Evolutionary conservation across 768 basidiomycete genomes (phyloP).

Genomic region (Lentinus brumalis): DNA sequence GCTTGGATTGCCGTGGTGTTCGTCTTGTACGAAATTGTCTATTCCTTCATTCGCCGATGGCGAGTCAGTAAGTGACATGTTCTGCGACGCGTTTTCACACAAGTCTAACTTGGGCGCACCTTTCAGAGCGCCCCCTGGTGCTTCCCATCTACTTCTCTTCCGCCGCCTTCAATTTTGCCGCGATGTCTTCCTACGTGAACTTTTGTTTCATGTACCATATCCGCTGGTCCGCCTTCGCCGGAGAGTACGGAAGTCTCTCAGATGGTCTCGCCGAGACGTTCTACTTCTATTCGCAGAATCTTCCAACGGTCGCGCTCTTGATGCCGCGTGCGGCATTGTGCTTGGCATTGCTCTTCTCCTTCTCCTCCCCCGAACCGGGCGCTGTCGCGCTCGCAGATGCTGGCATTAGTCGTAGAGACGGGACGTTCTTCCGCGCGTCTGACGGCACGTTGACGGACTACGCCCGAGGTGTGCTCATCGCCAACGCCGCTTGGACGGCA

Average conservation of each 20-base stretch:
- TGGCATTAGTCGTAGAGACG: constrained; percentile 57
- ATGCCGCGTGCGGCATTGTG: constrained; percentile 80
- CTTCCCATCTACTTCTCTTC: constrained; percentile 84
- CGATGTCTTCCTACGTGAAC: constrained; percentile 78
- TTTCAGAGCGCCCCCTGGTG: constrained; percentile 76
- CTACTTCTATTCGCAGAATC: constrained; percentile 83
- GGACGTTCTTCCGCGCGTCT: constrained; percentile 67
- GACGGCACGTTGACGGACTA: constrained; percentile 75
- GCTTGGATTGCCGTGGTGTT: constrained; percentile 74
- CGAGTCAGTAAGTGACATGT: constrained; percentile 64
- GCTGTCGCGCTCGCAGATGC: constrained; percentile 49
- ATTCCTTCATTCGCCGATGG: constrained; percentile 76
- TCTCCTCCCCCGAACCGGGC: constrained; percentile 52
- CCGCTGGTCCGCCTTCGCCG: constrained; percentile 65
- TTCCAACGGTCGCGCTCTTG: constrained; percentile 79
- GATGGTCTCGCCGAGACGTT: constrained; percentile 81
- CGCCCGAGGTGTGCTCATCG: constrained; percentile 75
- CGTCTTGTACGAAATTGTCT: constrained; percentile 75
- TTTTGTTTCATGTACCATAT: constrained; percentile 86
- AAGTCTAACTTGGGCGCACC: not conserved
- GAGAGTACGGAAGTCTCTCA: constrained; percentile 49
- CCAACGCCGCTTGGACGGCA: constrained; percentile 80
- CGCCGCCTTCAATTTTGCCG: constrained; percentile 71
- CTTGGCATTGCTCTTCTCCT: constrained; percentile 70
- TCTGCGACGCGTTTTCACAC: constrained; percentile 5